These are phyloP conservation scores for Lepidium sativum DNA, from an alignment of 345 rosid genomes.

Conservation along the genomic window DNA sequence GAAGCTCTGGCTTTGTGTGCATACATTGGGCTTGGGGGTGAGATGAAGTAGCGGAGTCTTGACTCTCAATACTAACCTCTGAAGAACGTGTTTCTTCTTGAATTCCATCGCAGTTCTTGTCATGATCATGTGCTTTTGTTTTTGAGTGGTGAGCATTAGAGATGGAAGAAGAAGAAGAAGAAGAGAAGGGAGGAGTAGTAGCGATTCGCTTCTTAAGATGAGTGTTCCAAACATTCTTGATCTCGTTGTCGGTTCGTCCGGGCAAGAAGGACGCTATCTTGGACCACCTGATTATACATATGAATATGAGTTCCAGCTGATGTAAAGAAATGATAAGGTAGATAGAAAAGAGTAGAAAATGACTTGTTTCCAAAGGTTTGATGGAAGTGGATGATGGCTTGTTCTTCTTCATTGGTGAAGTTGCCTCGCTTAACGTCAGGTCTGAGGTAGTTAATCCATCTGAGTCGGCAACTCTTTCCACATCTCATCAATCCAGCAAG, in stretches of 20 bases:
- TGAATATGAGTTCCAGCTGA: too few relatives aligned
- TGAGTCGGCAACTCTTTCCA: constrained; percentile 65
- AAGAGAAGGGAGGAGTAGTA: background rate
- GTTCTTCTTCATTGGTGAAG: constrained; percentile 61
- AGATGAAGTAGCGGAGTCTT: constrained; percentile 7
- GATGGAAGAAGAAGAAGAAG: constrained; percentile 33
- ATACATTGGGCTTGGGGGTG: background rate
- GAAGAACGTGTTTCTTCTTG: constrained; percentile 2
- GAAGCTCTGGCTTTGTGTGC: constrained; percentile 5
- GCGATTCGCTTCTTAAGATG: constrained; percentile 45
- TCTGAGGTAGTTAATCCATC: constrained; percentile 65
- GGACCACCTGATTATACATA: constrained; percentile 51
- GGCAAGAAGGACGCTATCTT: constrained; percentile 65
- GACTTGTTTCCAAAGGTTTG: constrained; percentile 68
- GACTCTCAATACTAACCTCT: background rate
- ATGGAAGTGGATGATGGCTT: constrained; percentile 52
- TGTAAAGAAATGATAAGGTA: too few relatives aligned
- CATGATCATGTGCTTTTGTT: background rate
- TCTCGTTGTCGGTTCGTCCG: constrained; percentile 77
- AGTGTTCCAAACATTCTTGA: constrained; percentile 72
- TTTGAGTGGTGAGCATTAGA: background rate
- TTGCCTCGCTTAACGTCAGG: constrained; percentile 83
- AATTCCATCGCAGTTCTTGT: background rate
- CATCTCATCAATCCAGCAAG: constrained; percentile 77
- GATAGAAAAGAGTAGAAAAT: background rate